Percentiles rank a stretch among this genome's conserved stretches.
Evolutionary conservation across 139 green algal species (phyloP).

Genomic region (Chlamydomonas schloesseri): DNA sequence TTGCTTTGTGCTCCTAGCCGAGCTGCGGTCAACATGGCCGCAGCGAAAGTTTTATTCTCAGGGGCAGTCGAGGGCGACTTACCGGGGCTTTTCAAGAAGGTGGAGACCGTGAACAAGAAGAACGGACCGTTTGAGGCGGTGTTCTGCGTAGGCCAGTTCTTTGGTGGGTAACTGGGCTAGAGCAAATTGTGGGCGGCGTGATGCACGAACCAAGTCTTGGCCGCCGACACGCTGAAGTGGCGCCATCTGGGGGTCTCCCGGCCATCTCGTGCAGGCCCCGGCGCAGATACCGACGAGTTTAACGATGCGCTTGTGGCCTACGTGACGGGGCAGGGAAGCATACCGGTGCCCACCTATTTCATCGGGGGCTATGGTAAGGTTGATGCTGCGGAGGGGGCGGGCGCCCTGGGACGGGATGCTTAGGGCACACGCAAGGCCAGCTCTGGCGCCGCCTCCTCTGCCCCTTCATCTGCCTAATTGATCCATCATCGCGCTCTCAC

Average conservation of each 20-base stretch:
- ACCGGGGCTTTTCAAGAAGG: conserved; percentile 48
- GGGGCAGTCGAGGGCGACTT: conserved; percentile 50
- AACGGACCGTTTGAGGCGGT: conserved; percentile 53
- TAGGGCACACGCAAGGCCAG: too few species aligned
- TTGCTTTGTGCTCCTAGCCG: too few species aligned
- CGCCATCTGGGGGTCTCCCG: too few species aligned
- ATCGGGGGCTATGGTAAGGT: conserved; percentile 74
- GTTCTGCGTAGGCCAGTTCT: conserved; percentile 61
- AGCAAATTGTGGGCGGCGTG: too few species aligned
- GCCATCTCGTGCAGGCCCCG: conserved; percentile 11
- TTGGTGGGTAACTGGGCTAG: conserved; percentile 44
- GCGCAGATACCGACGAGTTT: conserved; percentile 3
- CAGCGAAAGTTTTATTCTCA: conserved; percentile 50
- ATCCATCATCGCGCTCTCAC: too few species aligned
- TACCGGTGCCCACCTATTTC: conserved; percentile 82
- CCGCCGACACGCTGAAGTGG: too few species aligned
- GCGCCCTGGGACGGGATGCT: too few species aligned
- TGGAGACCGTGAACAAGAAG: conserved; percentile 60
- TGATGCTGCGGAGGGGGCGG: not conserved
- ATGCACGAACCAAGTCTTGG: too few species aligned
- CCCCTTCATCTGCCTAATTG: too few species aligned
- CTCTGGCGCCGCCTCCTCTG: too few species aligned
- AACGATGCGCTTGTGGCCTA: conserved; percentile 51
- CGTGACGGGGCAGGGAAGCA: conserved; percentile 57
- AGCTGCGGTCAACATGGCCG: conserved; percentile 5